These are phyloP conservation scores for Spencermartinsiella europaea DNA, from an alignment of 805 yeast species.

Conservation along the genomic window DNA sequence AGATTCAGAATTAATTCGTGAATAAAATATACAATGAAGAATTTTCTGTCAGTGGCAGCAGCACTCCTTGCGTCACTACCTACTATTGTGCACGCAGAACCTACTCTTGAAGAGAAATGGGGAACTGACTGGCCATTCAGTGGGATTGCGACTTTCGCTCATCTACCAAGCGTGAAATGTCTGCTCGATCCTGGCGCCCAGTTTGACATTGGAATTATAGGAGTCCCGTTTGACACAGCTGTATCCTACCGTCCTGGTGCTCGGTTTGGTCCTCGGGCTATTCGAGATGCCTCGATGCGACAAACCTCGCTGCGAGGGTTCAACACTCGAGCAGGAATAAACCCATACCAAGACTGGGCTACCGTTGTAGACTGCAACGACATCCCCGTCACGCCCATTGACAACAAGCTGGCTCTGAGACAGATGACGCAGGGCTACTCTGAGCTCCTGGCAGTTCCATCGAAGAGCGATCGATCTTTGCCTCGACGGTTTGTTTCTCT, in stretches of 20 bases:
- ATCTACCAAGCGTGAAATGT: constrained; percentile 57
- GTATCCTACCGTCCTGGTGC: constrained; percentile 77
- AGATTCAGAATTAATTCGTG: not conserved
- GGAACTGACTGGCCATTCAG: constrained; percentile 62
- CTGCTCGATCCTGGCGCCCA: constrained; percentile 39
- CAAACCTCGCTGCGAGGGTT: constrained; percentile 66
- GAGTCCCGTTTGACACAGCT: constrained; percentile 83
- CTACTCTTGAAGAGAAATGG: constrained; percentile 54
- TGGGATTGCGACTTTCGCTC: constrained; percentile 56
- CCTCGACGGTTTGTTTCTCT: constrained; percentile 50
- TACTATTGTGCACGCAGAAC: constrained; percentile 1
- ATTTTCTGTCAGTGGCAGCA: not conserved
- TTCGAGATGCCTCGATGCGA: constrained; percentile 39
- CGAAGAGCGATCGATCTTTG: constrained; percentile 20
- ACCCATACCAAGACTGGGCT: constrained; percentile 55
- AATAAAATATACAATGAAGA: not conserved
- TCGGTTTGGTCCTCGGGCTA: constrained; percentile 62
- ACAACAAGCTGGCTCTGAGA: constrained; percentile 55
- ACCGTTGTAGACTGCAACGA: constrained; percentile 62
- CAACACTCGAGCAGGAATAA: constrained; percentile 58
- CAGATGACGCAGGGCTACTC: constrained; percentile 57
- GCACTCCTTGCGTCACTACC: not conserved
- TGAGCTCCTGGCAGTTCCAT: constrained; percentile 41
- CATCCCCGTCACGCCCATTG: constrained; percentile 64
- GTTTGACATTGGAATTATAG: constrained; percentile 69